Base-by-base conservation (phyloP, 2,329 filamentous ascomycete species). In the Colletotrichum sp. region DNA sequence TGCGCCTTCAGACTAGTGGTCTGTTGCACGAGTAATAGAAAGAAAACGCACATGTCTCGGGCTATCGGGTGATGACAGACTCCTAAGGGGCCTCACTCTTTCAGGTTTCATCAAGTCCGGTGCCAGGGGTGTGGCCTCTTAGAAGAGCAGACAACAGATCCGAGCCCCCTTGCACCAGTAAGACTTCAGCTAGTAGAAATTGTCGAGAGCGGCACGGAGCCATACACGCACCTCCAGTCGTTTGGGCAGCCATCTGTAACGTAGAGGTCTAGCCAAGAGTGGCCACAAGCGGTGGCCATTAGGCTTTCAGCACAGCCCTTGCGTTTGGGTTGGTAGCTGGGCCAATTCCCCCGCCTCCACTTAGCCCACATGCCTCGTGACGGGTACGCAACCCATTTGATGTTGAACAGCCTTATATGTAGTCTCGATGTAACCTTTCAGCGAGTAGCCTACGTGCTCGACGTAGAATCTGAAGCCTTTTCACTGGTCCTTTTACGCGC, bases 211-310 rank as follows among this genome's bases (percentile, higher is more conserved):
- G 18, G 39, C 39, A 18, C 16, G 8, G 34, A 44, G 39, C 39
- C 16, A 44, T n/a, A 18, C 1, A 6, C 39, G 18, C 18, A 18
- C 39, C 39, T 5, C 39, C 1, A 1, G 16, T n/a, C 16, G 0
- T 1, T 44, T 44, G 39, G 2, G 2, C 16, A 44, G 16, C 8
- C 39, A 44, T n/a, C 39, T 5, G 39, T 44, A 4, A 44, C 5
- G 15, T 18, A 18, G 18, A n/a, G 16, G 8, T 10, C 16, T 44
- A 18, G 39, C 16, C 39, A 10, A 44, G 8, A 18, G 16, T 44
- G 8, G 39, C 39, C 39, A 44, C 39, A 44, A n/a, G 16, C 0
- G 39, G 39, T 18, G 5, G 8, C 4, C 16, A 18, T 10, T 9
- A 44, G 39, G 18, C 39, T 9, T 44, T 18, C 39, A 9, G 39